Evolutionary conservation across 1,284 basidiomycete species (phyloP), one percentile per base, ranked within the genome.

Genomic region (Cryptococcus sp.): DNA sequence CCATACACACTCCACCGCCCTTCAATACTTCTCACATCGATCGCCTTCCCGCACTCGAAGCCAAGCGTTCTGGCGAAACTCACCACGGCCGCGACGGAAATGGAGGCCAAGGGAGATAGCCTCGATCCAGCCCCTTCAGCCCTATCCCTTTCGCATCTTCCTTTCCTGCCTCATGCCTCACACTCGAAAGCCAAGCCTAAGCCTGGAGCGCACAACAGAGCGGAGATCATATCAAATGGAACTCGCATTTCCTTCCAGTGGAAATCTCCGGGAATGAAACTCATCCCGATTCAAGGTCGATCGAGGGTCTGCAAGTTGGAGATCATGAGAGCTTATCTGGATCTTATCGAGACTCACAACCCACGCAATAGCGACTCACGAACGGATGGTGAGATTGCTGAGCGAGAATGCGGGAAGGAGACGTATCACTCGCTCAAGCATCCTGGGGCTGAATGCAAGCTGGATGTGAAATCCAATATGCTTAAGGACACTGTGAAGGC

Each of bases 11-110:
- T 86, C 8, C 80, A 83, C 61, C 70, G 63, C 3, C 87, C 88
- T 0, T 39, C 51, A 0, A 76, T 91, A 11, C 59, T 71, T 15
- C 88, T 91, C 69, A 89, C 87, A 0, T 54, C 77, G 2, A 39
- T 82, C 1, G 73, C 80, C 0, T 92, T 91, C 72, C 55, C 78
- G 2, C 85, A 87, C 68, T 86, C 87, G 2, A 84, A 84, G 45
- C 71, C 78, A 2, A 65, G 77, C 56, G 53, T 73, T 50, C 38
- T 54, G 46, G 17, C 63, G 50, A n/a, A 22, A 5, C 25, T 8
- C 4, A 38, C 51, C 3, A 22, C 45, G n/a, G 10, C 58, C 25
- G 25, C 37, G 16, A 29, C 47, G 10, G 26, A 10, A 34, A 10
- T 13, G 2, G 29, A 10, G 13, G 29, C 8, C 29, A 34, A 2